phyloP scores from a whole-genome alignment of 257 asterid genomes.

The Mitragyna speciosa region DNA sequence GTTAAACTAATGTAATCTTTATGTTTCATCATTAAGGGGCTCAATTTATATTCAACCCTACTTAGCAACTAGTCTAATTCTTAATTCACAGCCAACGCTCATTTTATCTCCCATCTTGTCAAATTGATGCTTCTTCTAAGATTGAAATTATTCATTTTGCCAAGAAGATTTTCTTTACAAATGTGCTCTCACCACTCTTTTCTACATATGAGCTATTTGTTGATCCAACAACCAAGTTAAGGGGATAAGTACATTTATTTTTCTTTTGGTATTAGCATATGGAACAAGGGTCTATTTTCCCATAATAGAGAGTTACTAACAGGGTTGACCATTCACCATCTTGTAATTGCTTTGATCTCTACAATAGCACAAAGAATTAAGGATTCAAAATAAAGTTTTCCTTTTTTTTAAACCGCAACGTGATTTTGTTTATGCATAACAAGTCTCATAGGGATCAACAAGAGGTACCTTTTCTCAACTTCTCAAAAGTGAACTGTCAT shows the following conservation, averaged over 20 bases:
- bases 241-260: too few relatives aligned
- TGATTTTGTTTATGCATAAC: not conserved
- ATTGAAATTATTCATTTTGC: not conserved
- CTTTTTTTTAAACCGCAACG: too few relatives aligned
- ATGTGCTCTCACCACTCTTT: not conserved
- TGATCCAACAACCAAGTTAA: not conserved
- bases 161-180: too few relatives aligned
- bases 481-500: too few relatives aligned
- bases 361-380: not conserved
- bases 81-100: not conserved
- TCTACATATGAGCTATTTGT: not conserved
- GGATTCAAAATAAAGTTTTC: too few relatives aligned
- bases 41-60: not conserved
- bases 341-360: not conserved
- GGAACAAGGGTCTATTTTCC: not conserved
- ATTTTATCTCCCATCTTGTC: too few relatives aligned
- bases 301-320: not conserved
- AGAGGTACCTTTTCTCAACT: not conserved
- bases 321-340: not conserved
- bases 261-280: not conserved
- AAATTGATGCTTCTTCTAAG: too few relatives aligned
- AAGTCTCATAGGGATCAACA: too few relatives aligned
- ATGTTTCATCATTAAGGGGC: not conserved
- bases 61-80: too few relatives aligned
- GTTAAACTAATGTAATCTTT: too few relatives aligned